Base-by-base conservation (phyloP, 257 asterid genomes). In the Buddleja alternifolia region DNA sequence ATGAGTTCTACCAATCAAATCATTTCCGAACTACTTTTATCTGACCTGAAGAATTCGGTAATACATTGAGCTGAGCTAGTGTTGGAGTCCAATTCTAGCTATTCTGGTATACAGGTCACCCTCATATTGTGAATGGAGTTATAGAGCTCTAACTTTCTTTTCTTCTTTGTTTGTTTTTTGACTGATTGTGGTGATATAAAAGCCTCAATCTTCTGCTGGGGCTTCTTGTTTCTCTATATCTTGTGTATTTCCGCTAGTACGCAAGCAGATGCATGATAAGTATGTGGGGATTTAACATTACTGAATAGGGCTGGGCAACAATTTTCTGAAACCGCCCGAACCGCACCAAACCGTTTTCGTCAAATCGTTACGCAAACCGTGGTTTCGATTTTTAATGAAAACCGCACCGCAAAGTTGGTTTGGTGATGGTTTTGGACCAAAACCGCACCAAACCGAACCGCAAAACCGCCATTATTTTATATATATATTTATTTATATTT, bases 251-350 rank as follows among this genome's bases (percentile, higher is more conserved):
- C 60, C 10, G 3, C 17, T 36, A 60, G 16, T 15, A 20, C 24
- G 37, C 58, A 51, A 17, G 60, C 59, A 50, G 60, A 58, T 60
- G 16, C 56, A 17, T 47, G 10, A 60, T 47, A 21, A n/a, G 32
- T 8, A 56, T 69, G 58, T 63, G 66, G 65, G n/a, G 36, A 59
- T 60, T 21, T n/a, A n/a, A n/a, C n/a, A n/a, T n/a, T n/a, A n/a
- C n/a, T n/a, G n/a, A n/a, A n/a, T n/a, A n/a, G n/a, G n/a, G n/a
- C n/a, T n/a, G n/a, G n/a, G n/a, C n/a, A n/a, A n/a, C n/a, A n/a
- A n/a, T n/a, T n/a, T n/a, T n/a, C n/a, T n/a, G n/a, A n/a, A n/a
- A n/a, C n/a, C n/a, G n/a, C n/a, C n/a, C n/a, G n/a, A n/a, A n/a
- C n/a, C n/a, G n/a, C n/a, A n/a, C n/a, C n/a, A n/a, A n/a, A n/a